These are phyloP conservation scores for Venturia oleaginea DNA, from an alignment of 2,329 filamentous ascomycete genomes.

Conservation along the genomic window DNA sequence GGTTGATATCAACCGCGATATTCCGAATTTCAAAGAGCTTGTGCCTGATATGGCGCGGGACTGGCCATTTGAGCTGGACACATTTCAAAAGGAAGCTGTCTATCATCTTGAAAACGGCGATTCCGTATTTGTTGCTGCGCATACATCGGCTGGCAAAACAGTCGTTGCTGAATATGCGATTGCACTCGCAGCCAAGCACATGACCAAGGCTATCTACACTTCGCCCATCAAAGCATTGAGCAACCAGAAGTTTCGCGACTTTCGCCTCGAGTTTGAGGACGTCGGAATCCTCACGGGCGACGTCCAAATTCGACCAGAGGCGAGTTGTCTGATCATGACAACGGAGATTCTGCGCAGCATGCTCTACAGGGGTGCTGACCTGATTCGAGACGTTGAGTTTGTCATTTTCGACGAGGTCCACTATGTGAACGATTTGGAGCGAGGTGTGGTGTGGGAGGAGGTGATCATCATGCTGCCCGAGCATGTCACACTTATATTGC, in stretches of 20 bases:
- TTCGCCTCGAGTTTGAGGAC: conserved; percentile 81
- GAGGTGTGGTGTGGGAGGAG: conserved; percentile 98
- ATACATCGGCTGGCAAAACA: conserved; percentile 96
- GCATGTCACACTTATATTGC: conserved; percentile 87
- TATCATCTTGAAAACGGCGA: conserved; percentile 96
- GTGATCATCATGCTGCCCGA: conserved; percentile 99
- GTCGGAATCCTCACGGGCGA: conserved; percentile 95
- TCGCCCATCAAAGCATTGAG: conserved; percentile 97
- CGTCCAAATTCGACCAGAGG: conserved; percentile 95
- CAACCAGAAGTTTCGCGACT: conserved; percentile 98
- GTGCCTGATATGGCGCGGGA: conserved; percentile 94
- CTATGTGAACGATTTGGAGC: conserved; percentile 92
- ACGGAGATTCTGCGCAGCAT: conserved; percentile 97
- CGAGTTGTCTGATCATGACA: conserved; percentile 98
- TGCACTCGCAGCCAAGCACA: conserved; percentile 90
- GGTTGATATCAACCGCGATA: conserved; percentile 88
- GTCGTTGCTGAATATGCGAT: conserved; percentile 98
- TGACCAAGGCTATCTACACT: conserved; percentile 99
- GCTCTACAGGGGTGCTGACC: conserved; percentile 90
- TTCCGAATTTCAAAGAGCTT: conserved; percentile 86
- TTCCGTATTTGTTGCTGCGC: conserved; percentile 94
- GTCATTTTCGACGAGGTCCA: conserved; percentile 99
- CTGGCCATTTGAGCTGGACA: conserved; percentile 96
- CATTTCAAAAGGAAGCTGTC: conserved; percentile 96
- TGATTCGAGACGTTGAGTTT: conserved; percentile 95